Evolutionary conservation across 2,329 filamentous ascomycete genomes (phyloP), one percentile per base, ranked within the genome.

Genomic region (Botrytis porri): DNA sequence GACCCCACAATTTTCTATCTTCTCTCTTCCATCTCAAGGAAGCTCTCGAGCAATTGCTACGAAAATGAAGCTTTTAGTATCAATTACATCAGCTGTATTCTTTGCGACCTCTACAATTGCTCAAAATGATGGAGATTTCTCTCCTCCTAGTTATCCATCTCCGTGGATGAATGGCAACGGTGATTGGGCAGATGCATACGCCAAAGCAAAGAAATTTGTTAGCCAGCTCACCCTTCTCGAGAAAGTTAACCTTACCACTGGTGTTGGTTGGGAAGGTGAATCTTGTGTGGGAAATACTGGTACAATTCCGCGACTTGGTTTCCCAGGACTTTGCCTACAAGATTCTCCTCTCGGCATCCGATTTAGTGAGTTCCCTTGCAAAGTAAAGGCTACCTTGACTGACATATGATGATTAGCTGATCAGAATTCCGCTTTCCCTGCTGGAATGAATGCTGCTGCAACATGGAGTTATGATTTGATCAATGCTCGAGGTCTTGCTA

Each of bases 161-260:
- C 80, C 80, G 4, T 81, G 80, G 80, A 80, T 80, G 78, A 72
- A 76, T 48, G 78, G 79, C 37, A 78, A 78, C 0, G 77, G 78
- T 70, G 78, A 76, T 5, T 95, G 93, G 93, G 84, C 84, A 41
- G 88, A 88, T 51, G 92, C 92, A 77, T 95, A 94, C 79, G 82
- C 83, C 70, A 93, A 92, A 79, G 93, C 93, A 1, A 86, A 89
- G 73, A 81, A 84, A 5, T 82, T 95, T 37, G 92, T 95, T 25
- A 88, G 88, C 74, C 87, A 88, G 65, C 93, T 95, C 88, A 95
- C 92, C 0, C 81, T 95, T 72, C 91, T 92, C 2, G 93, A 95
- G 81, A 95, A 95, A 83, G 93, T 98, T 83, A 98, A 98, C 82
- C 82, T 99, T 75, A 98, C 96, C 4, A 98, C 95, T 0, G 95